Evolutionary conservation across 2,329 filamentous ascomycete genomes (phyloP).

Genomic region (Fusarium sp.): DNA sequence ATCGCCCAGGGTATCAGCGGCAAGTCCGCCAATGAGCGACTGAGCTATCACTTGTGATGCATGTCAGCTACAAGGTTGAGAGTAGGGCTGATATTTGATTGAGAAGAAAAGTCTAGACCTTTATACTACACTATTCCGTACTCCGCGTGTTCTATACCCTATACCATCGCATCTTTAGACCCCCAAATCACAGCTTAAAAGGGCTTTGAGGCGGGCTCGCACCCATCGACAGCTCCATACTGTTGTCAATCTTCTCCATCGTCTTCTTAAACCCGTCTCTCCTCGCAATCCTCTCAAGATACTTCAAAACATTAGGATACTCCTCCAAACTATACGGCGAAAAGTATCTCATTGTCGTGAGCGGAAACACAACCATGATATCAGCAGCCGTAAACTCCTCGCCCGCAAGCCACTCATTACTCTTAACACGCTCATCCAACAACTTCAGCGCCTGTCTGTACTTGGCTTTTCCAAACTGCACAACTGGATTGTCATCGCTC

Average conservation of each 20-base stretch:
- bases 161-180: rapidly evolving
- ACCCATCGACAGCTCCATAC: constrained; percentile 49
- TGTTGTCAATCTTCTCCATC: constrained; percentile 61
- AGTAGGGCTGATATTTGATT: background rate
- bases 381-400: constrained; percentile 72
- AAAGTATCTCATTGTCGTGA: constrained; percentile 71
- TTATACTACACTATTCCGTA: rapidly evolving
- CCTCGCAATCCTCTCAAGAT: constrained; percentile 55
- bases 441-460: constrained; percentile 57
- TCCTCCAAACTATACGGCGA: constrained; percentile 53
- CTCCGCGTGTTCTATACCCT: background rate
- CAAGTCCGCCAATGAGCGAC: background rate
- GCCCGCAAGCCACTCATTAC: constrained; percentile 67
- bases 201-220: constrained; percentile 30
- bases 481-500: constrained; percentile 36
- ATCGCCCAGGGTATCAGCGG: rapidly evolving
- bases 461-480: constrained; percentile 47
- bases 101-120: background rate
- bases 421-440: constrained; percentile 60
- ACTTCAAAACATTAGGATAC: constrained; percentile 57
- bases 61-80: background rate
- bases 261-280: constrained; percentile 60
- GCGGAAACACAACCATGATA: constrained; percentile 68
- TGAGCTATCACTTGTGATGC: background rate
- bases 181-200: constrained; percentile 2